phyloP scores from a whole-genome alignment of 176 grass and related monocot genomes.

The Dactylis glomerata region DNA sequence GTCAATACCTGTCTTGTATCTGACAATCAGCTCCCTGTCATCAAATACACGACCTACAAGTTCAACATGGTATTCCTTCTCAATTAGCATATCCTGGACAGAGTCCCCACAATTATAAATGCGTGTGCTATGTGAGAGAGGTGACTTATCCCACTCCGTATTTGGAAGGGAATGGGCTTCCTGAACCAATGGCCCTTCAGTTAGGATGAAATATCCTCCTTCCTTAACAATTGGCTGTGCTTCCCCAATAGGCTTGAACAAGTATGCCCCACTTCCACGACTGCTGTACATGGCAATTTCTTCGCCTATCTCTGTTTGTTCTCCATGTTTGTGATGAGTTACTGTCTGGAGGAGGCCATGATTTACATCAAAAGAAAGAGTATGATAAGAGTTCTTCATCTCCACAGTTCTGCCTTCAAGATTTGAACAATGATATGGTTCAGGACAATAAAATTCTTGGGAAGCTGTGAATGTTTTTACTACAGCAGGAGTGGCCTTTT shows the following conservation, averaged over 20 bases:
- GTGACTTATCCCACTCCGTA: slow-evolving; percentile 63
- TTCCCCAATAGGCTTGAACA: slow-evolving; percentile 91
- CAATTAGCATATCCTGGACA: slow-evolving; percentile 78
- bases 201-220: slow-evolving; percentile 79
- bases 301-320: slow-evolving; percentile 67
- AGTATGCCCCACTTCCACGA: slow-evolving; percentile 83
- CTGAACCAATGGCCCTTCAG: slow-evolving; percentile 81
- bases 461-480: slow-evolving; percentile 54
- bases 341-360: slow-evolving; percentile 73
- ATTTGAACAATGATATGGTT: slow-evolving; percentile 81
- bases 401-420: slow-evolving; percentile 61
- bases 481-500: slow-evolving; percentile 61
- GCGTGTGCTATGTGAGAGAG: slow-evolving; percentile 83
- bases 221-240: slow-evolving; percentile 64
- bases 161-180: slow-evolving; percentile 86
- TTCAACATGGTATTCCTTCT: slow-evolving; percentile 99
- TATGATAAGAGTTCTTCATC: slow-evolving; percentile 62
- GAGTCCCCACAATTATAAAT: slow-evolving; percentile 67
- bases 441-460: slow-evolving; percentile 68
- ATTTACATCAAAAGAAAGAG: slow-evolving; percentile 76
- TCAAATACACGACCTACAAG: slow-evolving; percentile 71
- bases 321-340: slow-evolving; percentile 46
- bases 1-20: slow-evolving; percentile 92
- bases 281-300: slow-evolving; percentile 92
- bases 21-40: slow-evolving; percentile 81